Conservation (phyloP, 1,284 basidiomycete genomes). For the Pseudozyma sp. region DNA sequence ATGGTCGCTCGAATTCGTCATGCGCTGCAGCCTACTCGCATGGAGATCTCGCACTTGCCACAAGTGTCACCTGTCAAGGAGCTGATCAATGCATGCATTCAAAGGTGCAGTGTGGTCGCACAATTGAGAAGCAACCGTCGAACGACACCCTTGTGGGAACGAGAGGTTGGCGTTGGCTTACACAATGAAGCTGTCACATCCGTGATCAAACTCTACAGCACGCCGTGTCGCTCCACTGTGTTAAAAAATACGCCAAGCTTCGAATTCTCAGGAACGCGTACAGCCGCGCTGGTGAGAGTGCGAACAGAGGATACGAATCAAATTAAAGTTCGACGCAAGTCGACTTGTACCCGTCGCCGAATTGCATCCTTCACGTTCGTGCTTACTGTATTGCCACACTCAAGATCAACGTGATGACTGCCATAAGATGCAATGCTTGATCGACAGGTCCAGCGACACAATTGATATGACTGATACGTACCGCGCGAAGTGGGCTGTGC, state of each 20-base stretch:
- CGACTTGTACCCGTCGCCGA: slow-evolving; percentile 6
- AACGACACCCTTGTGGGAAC: too few species aligned
- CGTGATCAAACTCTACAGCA: slow-evolving; percentile 11
- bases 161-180: not conserved
- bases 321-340: slow-evolving; percentile 21
- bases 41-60: not conserved
- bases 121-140: too few species aligned
- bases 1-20: not conserved
- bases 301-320: not conserved
- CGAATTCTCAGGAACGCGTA: not conserved
- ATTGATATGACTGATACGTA: too few species aligned
- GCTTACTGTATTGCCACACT: too few species aligned
- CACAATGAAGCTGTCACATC: slow-evolving; percentile 32
- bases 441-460: too few species aligned
- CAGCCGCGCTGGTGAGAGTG: too few species aligned
- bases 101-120: not conserved
- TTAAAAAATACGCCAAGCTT: too few species aligned
- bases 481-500: too few species aligned
- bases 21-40: not conserved
- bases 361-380: too few species aligned
- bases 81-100: slow-evolving; percentile 3
- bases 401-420: too few species aligned
- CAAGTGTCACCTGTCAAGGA: slow-evolving; percentile 14
- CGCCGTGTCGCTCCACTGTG: too few species aligned
- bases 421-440: too few species aligned